Evolutionary conservation across 805 yeast genomes (phyloP).

Genomic region (Scheffersomyces amazonensis): DNA sequence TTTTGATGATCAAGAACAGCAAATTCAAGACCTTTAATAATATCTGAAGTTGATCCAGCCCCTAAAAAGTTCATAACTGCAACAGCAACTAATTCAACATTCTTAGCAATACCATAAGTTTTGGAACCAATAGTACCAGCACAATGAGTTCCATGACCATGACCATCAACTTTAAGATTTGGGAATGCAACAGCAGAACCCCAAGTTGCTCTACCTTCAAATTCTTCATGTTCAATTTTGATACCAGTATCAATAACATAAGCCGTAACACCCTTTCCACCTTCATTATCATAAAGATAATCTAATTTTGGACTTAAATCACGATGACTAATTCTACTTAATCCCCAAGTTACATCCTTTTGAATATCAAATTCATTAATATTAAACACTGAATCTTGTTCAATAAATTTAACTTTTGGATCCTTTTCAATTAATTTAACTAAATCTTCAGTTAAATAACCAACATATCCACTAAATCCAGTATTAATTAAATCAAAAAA

Average conservation of each 20-base stretch:
- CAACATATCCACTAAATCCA: constrained; percentile 71
- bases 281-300: constrained; percentile 36
- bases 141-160: constrained; percentile 94
- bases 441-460: constrained; percentile 49
- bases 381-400: constrained; percentile 38
- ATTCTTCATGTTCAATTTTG: constrained; percentile 55
- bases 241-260: constrained; percentile 88
- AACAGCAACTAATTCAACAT: constrained; percentile 38
- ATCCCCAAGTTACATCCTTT: constrained; percentile 41
- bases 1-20: constrained; percentile 35
- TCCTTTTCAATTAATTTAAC: constrained; percentile 9
- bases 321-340: constrained; percentile 36
- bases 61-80: constrained; percentile 40
- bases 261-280: constrained; percentile 55
- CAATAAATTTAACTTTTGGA: constrained; percentile 30
- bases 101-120: constrained; percentile 80
- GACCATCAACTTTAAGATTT: constrained; percentile 47
- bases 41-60: constrained; percentile 39
- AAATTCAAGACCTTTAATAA: constrained; percentile 39
- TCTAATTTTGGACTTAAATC: constrained; percentile 18
- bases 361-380: constrained; percentile 31
- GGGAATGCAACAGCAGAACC: constrained; percentile 46
- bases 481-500: constrained; percentile 60
- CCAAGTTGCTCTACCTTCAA: constrained; percentile 57
- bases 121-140: constrained; percentile 84